Evolutionary conservation across 805 yeast species (phyloP), one percentile per base, ranked within the genome.

Genomic region (Yamadazyma laniorum): DNA sequence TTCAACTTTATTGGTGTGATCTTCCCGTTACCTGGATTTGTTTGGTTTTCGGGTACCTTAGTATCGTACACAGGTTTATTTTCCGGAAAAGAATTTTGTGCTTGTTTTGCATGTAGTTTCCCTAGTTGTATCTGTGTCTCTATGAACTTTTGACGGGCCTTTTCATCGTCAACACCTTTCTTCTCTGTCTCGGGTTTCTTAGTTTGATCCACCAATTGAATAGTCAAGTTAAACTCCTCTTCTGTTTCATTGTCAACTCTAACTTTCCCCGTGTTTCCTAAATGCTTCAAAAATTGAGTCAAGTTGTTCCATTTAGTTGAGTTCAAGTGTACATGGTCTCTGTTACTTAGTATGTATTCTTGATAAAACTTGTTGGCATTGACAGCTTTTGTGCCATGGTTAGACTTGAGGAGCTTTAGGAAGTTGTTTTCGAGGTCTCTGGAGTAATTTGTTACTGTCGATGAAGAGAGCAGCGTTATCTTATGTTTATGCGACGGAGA

Each of bases 301-400:
- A 93, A 61, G 2, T 84, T 75, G 3, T 72, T 58, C 87, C 95
- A 93, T 42, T 71, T 71, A 0, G 99, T 93, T 2, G 97, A 80
- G 50, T 88, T 89, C 82, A 93, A 78, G 59, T 91, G 99, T 8
- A 89, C 67, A 59, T 93, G 98, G 40, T 85, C 78, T 51, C 78
- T 78, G 56, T 91, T 86, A 43, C 75, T 73, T 25, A 64, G 45
- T 40, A 93, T 91, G 53, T 83, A 83, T 55, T 90, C 96, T 53
- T 90, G 95, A 64, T 93, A 93, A 52, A 87, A 88, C 53, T 79
- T 75, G 63, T 93, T 93, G 3, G 89, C 91, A 40, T 80, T 81
- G 30, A 90, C 74, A 41, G 67, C 63, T 58, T 88, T 89, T 35
- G 86, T 85, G 4, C 96, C 96, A 57, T 91, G 98, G 30, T 77